A percentile compares a stretch with the other conserved stretches of the same genome.
These are phyloP conservation scores for Lathyrus tuberosus DNA, from an alignment of 306 rosid species.

Conservation along the genomic window DNA sequence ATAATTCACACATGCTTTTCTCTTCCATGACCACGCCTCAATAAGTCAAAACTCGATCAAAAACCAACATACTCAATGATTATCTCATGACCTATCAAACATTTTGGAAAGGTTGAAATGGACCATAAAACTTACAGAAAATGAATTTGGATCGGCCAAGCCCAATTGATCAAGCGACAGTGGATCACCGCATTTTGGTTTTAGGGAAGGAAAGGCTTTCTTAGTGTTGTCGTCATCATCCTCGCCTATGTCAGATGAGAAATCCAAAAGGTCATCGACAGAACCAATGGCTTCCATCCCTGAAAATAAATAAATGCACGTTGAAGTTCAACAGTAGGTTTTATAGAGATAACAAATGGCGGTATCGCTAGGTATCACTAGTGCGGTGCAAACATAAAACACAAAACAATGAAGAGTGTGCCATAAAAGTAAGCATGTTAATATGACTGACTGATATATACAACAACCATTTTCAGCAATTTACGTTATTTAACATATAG, in stretches of 20 bases:
- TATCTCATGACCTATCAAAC: constrained; percentile 1
- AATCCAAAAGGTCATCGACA: constrained; percentile 72
- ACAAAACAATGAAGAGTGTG: constrained; percentile 22
- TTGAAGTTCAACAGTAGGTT: constrained; percentile 9
- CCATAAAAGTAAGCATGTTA: neutral
- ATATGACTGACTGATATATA: no score
- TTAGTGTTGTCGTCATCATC: constrained; percentile 47
- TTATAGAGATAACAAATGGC: neutral
- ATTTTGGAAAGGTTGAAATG: neutral
- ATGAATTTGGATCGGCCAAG: constrained; percentile 47
- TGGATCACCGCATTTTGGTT: constrained; percentile 41
- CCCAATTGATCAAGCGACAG: constrained; percentile 37
- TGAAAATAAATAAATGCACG: constrained; percentile 38
- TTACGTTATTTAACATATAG: no score
- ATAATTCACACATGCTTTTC: constrained; percentile 2
- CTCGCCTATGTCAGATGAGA: constrained; percentile 68
- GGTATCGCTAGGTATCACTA: neutral
- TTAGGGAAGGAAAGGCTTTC: constrained; percentile 37
- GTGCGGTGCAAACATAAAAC: constrained; percentile 4
- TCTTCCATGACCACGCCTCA: neutral
- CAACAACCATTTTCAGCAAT: no score
- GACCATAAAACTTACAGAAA: constrained; percentile 59
- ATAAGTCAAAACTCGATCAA: constrained; percentile 18
- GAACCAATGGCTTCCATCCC: constrained; percentile 67
- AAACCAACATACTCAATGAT: constrained; percentile 8